Evolutionary conservation across 2,329 filamentous ascomycete genomes (phyloP), one percentile per base, ranked within the genome.

Genomic region (Fusarium sp.): DNA sequence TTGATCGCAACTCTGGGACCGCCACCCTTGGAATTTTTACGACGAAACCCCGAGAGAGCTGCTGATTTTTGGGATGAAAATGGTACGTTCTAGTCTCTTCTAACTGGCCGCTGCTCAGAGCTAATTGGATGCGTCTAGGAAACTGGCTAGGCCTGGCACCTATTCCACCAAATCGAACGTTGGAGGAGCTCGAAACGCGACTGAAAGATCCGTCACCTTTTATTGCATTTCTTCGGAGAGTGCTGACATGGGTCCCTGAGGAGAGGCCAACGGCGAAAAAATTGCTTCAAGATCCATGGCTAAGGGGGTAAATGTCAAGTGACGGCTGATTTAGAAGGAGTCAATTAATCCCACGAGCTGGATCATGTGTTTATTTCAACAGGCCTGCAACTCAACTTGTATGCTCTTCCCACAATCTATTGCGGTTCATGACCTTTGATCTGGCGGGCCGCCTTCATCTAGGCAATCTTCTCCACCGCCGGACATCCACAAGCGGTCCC

Each of bases 1-100:
- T 30, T 80, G 9, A 78, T 79, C 59, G 76, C 75, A n/a, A 61
- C 78, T 0, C 59, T 80, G 5, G 76, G 78, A 0, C 75, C 76
- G 14, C 76, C 78, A 0, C 78, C 76, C 5, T 16, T 8, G 27
- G 68, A 66, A 27, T 71, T 79, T 7, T 9, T 79, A 0, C 14
- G 64, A 6, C 71, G 72, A 0, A 59, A 76, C 37, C 65, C 13
- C 1, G 25, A 71, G 14, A 69, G 72, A 54, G 61, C 75, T 0
- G 52, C 70, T 16, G 68, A 76, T 27, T 79, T 74, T 34, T 79
- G 77, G 76, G 69, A 80, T 50, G 70, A 78, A 14, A 30, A 73
- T 13, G 77, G 77, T 78, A 71, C 9, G 73, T 52, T n/a, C 20
- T 4, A n/a, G 20, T 8, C n/a, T 27, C 7, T 48, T 18, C 20